Conservation (phyloP, 2,329 filamentous ascomycete genomes). For the Penicillium glabrum region DNA sequence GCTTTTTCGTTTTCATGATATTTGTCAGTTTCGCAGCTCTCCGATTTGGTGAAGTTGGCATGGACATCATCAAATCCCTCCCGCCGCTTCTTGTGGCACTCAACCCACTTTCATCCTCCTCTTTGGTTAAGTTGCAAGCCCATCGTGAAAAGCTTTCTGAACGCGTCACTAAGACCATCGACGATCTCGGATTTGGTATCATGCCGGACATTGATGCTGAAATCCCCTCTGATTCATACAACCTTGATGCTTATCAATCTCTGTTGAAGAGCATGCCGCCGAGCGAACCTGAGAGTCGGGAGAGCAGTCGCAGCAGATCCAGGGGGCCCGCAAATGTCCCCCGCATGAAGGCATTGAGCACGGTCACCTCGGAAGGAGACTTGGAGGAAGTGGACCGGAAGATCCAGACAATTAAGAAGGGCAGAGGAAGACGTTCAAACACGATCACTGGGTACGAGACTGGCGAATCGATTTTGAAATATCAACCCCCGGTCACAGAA, state of each 20-base stretch:
- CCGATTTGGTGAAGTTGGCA: conserved; percentile 88
- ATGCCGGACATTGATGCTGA: conserved; percentile 84
- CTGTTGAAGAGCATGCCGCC: conserved; percentile 28
- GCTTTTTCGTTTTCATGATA: conserved; percentile 75
- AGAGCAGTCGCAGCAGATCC: conserved; percentile 66
- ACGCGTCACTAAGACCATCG: conserved; percentile 85
- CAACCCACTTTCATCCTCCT: conserved; percentile 77
- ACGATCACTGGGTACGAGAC: conserved; percentile 17
- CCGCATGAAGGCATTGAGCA: conserved; percentile 67
- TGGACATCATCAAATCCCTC: conserved; percentile 94
- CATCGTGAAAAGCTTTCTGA: conserved; percentile 70
- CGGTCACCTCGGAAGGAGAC: conserved; percentile 63
- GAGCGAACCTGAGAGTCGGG: conserved; percentile 56
- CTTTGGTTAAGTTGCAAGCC: conserved; percentile 71
- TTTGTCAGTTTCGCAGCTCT: conserved; percentile 86
- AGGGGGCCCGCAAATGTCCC: conserved; percentile 53
- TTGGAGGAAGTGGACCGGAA: conserved; percentile 79
- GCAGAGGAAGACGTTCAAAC: conserved; percentile 53
- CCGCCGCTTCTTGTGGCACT: conserved; percentile 80
- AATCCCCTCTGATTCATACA: conserved; percentile 57
- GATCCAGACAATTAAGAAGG: conserved; percentile 73
- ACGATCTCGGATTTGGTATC: conserved; percentile 87
- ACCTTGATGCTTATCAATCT: conserved; percentile 22
- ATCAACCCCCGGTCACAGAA: conserved; percentile 4
- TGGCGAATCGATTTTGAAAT: conserved; percentile 21